phyloP scores from a whole-genome alignment of 106 monocot genomes.

The Iris macrosiphon region DNA sequence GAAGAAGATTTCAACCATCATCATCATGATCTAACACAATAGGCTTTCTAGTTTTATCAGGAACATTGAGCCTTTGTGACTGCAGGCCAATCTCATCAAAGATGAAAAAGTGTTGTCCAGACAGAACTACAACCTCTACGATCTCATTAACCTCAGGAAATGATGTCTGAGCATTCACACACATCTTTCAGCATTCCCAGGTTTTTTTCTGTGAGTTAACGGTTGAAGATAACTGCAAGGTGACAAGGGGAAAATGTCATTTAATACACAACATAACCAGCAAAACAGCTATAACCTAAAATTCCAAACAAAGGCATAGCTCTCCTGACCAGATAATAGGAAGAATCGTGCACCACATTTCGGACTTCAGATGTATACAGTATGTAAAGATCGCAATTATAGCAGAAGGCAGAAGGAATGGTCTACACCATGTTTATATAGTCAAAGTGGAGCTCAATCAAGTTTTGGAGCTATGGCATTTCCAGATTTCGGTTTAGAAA shows the following conservation, averaged over 20 bases:
- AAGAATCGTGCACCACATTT: no score
- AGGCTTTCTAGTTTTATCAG: background rate
- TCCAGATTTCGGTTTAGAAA: no score
- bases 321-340: no score
- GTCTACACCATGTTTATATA: no score
- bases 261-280: no score
- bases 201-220: constrained; percentile 2
- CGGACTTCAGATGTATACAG: no score
- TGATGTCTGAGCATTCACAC: constrained; percentile 7
- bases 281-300: no score
- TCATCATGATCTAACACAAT: constrained; percentile 13
- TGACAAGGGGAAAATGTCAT: background rate
- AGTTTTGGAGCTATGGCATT: no score
- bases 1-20: constrained; percentile 26
- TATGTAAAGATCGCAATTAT: no score
- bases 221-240: background rate
- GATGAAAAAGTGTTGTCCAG: background rate
- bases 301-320: no score
- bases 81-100: constrained; percentile 11
- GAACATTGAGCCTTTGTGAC: constrained; percentile 3
- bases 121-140: constrained; percentile 1
- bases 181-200: constrained; percentile 44
- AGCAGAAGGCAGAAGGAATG: no score
- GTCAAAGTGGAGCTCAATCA: no score
- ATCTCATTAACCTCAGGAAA: constrained; percentile 9